Conservation (phyloP, 345 rosid species). For the Populus davidiana region DNA sequence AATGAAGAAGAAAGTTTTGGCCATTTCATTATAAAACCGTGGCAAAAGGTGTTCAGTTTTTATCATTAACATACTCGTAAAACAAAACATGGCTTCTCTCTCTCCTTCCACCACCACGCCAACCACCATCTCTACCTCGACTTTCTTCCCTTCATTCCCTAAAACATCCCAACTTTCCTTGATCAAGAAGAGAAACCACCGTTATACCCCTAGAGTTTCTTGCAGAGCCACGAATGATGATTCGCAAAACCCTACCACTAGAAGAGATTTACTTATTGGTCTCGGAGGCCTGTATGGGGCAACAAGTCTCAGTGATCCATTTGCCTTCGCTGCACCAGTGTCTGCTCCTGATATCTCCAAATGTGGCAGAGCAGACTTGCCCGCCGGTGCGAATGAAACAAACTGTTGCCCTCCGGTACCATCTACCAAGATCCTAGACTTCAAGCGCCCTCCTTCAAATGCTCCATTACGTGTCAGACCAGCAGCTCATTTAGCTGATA, state of each 20-base stretch:
- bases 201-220: not conserved
- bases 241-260: constrained; percentile 12
- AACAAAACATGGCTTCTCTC: constrained; percentile 21
- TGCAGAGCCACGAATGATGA: constrained; percentile 30
- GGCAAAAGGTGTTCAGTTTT: not conserved
- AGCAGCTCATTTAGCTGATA: constrained; percentile 42
- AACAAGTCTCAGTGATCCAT: constrained; percentile 23
- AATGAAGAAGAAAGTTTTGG: not conserved
- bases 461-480: constrained; percentile 39
- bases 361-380: constrained; percentile 49
- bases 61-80: not conserved
- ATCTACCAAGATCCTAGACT: constrained; percentile 39
- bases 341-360: constrained; percentile 34
- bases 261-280: constrained; percentile 52
- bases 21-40: constrained; percentile 12
- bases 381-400: constrained; percentile 24
- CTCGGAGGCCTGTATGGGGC: constrained; percentile 50
- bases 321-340: constrained; percentile 42
- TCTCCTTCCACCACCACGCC: not conserved
- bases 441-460: constrained; percentile 32
- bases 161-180: constrained; percentile 27
- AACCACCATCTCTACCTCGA: not conserved
- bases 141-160: constrained; percentile 7
- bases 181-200: constrained; percentile 5
- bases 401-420: constrained; percentile 56